These are phyloP conservation scores for Thamnidium elegans DNA, from an alignment of 192 early-diverging fungal species.

Conservation along the genomic window DNA sequence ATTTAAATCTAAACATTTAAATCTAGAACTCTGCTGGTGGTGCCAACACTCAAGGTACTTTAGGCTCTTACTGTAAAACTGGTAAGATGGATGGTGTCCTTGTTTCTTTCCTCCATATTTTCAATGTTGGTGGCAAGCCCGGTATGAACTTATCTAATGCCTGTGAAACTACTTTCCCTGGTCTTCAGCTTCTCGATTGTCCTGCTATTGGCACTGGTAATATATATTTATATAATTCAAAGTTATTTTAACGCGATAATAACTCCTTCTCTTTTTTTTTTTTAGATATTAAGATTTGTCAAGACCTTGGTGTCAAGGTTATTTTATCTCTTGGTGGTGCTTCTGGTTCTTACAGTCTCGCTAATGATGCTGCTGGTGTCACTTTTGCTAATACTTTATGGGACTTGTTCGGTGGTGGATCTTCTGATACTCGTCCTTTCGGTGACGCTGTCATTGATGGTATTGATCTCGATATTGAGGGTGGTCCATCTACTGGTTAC, in stretches of 20 bases:
- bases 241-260: neutral
- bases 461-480: constrained; percentile 66
- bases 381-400: constrained; percentile 70
- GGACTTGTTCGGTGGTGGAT: constrained; percentile 74
- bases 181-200: constrained; percentile 66
- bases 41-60: constrained; percentile 12
- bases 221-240: neutral
- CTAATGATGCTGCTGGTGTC: constrained; percentile 50
- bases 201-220: constrained; percentile 52
- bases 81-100: constrained; percentile 52
- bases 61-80: constrained; percentile 57
- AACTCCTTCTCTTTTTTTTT: neutral
- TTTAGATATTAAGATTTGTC: constrained; percentile 65
- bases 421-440: constrained; percentile 61
- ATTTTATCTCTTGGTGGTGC: constrained; percentile 74
- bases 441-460: constrained; percentile 57
- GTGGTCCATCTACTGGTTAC: constrained; percentile 55
- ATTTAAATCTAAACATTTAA: neutral
- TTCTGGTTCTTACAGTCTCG: constrained; percentile 60
- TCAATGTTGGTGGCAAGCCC: constrained; percentile 61
- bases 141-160: constrained; percentile 67
- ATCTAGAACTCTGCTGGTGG: constrained; percentile 25
- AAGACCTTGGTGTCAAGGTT: constrained; percentile 68
- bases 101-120: constrained; percentile 58
- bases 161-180: constrained; percentile 50